Evolutionary conservation across 306 rosid species (phyloP).

Genomic region (Dryas octopetala): DNA sequence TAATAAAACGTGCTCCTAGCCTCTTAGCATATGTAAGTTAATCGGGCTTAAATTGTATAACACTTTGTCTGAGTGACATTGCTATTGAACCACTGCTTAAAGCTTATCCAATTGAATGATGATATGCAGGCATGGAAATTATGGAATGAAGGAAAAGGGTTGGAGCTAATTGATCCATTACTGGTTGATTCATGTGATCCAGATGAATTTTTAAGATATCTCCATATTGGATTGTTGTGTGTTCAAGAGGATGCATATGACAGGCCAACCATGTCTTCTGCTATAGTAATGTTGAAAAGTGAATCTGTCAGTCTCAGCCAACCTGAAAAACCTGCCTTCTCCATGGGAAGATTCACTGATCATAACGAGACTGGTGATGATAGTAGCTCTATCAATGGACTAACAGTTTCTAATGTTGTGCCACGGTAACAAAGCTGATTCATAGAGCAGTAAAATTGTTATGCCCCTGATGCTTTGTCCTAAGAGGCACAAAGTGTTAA

Average conservation of each 20-base stretch:
- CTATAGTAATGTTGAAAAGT: conserved; percentile 30
- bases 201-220: conserved; percentile 26
- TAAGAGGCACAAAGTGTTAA: too few species aligned
- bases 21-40: conserved; percentile 21
- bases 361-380: background rate
- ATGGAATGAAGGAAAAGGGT: conserved; percentile 37
- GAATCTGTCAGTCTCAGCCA: conserved; percentile 11
- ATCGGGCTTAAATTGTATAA: too few species aligned
- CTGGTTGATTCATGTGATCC: conserved; percentile 16
- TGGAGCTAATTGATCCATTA: conserved; percentile 27
- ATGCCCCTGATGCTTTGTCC: background rate
- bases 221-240: conserved; percentile 37
- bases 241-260: conserved; percentile 34
- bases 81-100: background rate
- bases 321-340: conserved; percentile 25
- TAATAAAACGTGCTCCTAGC: background rate
- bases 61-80: background rate
- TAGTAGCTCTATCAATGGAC: conserved; percentile 1
- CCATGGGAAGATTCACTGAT: background rate
- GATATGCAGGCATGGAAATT: conserved; percentile 47
- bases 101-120: background rate
- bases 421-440: conserved; percentile 1
- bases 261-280: conserved; percentile 37
- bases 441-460: background rate
- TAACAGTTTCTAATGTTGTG: conserved; percentile 15